Evolutionary conservation across 805 yeast species (phyloP).

Genomic region (Jamesozyma spencerorum): DNA sequence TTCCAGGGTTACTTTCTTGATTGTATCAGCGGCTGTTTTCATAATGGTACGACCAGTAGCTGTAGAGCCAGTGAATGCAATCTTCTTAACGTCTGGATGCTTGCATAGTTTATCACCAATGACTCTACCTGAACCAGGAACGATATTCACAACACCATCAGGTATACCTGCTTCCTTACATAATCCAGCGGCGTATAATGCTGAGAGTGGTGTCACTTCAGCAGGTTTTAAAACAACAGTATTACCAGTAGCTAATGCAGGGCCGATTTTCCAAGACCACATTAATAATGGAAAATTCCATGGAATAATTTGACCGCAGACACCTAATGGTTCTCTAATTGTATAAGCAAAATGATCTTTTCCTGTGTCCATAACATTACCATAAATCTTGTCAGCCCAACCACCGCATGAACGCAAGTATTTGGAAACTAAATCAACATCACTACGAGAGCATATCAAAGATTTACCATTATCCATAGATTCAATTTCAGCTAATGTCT

Average conservation of each 20-base stretch:
- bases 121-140: constrained; percentile 78
- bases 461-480: constrained; percentile 88
- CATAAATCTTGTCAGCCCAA: constrained; percentile 80
- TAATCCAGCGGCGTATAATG: constrained; percentile 62
- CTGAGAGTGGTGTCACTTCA: constrained; percentile 85
- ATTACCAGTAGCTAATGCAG: constrained; percentile 87
- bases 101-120: constrained; percentile 74
- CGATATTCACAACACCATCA: constrained; percentile 79
- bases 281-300: constrained; percentile 95
- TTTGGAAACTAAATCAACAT: constrained; percentile 57
- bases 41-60: constrained; percentile 79
- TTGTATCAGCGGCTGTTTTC: constrained; percentile 68
- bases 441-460: constrained; percentile 58
- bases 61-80: constrained; percentile 94
- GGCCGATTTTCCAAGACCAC: constrained; percentile 93
- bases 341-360: constrained; percentile 65
- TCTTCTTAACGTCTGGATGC: constrained; percentile 76
- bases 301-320: constrained; percentile 91
- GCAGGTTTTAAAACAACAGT: constrained; percentile 83
- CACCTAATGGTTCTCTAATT: constrained; percentile 86
- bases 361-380: constrained; percentile 69
- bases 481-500: constrained; percentile 70
- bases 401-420: constrained; percentile 83
- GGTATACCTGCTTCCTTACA: constrained; percentile 82
- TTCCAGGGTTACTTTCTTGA: constrained; percentile 88